Evolutionary conservation across 257 asterid genomes (phyloP).

Genomic region (Petunia secreta): DNA sequence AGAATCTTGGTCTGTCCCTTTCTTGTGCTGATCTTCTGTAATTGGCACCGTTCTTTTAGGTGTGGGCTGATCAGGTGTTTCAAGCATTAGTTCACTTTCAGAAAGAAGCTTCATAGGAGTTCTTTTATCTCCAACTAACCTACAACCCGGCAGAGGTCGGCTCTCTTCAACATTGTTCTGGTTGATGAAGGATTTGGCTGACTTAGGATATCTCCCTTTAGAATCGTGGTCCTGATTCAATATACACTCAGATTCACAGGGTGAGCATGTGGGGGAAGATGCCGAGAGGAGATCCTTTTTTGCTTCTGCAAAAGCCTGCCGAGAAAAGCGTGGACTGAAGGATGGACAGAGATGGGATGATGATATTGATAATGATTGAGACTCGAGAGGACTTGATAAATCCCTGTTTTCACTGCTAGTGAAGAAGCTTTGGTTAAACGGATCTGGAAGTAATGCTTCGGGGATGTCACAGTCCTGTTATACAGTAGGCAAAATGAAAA

Average conservation of each 20-base stretch:
- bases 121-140: conserved; percentile 36
- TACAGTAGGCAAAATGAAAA: conserved; percentile 30
- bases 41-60: conserved; percentile 67
- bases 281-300: conserved; percentile 40
- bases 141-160: conserved; percentile 18
- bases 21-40: conserved; percentile 63
- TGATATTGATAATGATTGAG: conserved; percentile 37
- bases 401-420: conserved; percentile 35
- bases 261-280: conserved; percentile 33
- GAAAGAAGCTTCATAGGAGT: conserved; percentile 68
- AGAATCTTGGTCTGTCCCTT: conserved; percentile 43
- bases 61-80: conserved; percentile 70
- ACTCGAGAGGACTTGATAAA: conserved; percentile 42
- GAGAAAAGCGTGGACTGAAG: conserved; percentile 43
- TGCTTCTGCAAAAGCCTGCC: conserved; percentile 38
- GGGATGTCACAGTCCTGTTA: conserved; percentile 68
- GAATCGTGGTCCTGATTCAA: conserved; percentile 39
- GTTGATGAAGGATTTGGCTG: conserved; percentile 34
- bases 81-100: conserved; percentile 47
- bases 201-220: conserved; percentile 32
- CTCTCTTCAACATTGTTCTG: conserved; percentile 28
- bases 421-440: conserved; percentile 47
- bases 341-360: conserved; percentile 63
- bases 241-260: conserved; percentile 38
- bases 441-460: conserved; percentile 76